Conservation (phyloP, 2,329 filamentous ascomycete genomes). For the Allantophomopsis lycopodina region DNA sequence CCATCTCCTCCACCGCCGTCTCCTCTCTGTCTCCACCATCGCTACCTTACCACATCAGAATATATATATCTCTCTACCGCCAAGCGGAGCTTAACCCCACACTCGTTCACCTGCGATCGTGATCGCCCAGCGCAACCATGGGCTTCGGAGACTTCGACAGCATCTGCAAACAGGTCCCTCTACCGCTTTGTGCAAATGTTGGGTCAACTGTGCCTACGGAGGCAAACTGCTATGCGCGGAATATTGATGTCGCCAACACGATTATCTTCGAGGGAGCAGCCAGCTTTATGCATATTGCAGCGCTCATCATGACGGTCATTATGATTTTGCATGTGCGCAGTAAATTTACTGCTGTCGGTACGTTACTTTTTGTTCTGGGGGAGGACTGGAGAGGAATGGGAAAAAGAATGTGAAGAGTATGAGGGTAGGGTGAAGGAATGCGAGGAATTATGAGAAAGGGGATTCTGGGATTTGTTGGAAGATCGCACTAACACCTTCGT, state of each 20-base stretch:
- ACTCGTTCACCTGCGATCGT: too few species aligned
- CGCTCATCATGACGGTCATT: slow-evolving; percentile 82
- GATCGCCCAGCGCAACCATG: slow-evolving; percentile 28
- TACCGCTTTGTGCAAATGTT: slow-evolving; percentile 79
- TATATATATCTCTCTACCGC: too few species aligned
- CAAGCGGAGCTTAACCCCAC: too few species aligned
- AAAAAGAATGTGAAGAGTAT: background rate
- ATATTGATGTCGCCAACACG: slow-evolving; percentile 93
- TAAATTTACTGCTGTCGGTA: slow-evolving; percentile 96
- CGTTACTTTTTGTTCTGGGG: slow-evolving; percentile 17
- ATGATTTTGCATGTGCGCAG: slow-evolving; percentile 96
- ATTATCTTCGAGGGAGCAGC: slow-evolving; percentile 94
- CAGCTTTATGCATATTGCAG: slow-evolving; percentile 82
- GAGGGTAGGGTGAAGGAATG: background rate
- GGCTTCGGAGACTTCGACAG: slow-evolving; percentile 83
- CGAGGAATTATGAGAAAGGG: background rate
- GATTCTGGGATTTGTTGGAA: background rate
- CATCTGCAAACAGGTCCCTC: slow-evolving; percentile 72
- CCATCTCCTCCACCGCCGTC: too few species aligned
- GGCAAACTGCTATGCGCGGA: slow-evolving; percentile 81
- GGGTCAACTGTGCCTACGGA: slow-evolving; percentile 59
- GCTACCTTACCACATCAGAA: too few species aligned
- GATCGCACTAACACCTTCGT: slow-evolving; percentile 1
- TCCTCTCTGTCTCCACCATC: too few species aligned
- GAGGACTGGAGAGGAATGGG: background rate